Evolutionary conservation across 805 yeast genomes (phyloP), one percentile per base, ranked within the genome.

Genomic region (Kazachstania taianensis): DNA sequence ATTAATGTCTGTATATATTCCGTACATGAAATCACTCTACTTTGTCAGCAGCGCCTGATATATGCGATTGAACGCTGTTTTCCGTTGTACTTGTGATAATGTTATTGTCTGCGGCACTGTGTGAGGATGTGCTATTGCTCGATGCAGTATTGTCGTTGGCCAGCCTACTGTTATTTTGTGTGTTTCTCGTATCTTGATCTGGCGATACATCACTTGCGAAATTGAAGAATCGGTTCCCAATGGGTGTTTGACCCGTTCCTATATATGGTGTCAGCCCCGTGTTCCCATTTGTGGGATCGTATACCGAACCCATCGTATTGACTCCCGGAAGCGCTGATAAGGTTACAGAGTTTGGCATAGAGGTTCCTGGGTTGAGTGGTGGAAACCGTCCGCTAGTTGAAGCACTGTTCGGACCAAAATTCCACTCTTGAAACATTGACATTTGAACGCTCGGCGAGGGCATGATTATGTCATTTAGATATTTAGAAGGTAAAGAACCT

Each of bases 401-500:
- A 8, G 45, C 49, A 27, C 43, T 40, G 13, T 37, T 37, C 3
- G 43, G 43, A 4, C 42, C 44, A 25, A 50, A 31, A 7, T 51
- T 42, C 61, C 61, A 56, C 41, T 56, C 61, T 24, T 51, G 59
- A 34, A 56, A 56, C 58, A 55, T 50, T 4, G 56, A 42, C 37
- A 51, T 49, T 1, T 55, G 44, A 1, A 48, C 46, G 20, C 38
- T 49, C 18, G 61, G 61, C 10, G 61, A 56, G 9, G 55, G 53
- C 18, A 51, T 52, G 45, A 54, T 49, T 26, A 54, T 41, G 35
- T 56, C 63, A 31, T 55, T 57, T 19, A 54, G 57, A 38, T 54
- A 59, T 31, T 57, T 56, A 2, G 61, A 55, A 8, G 55, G 59
- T 29, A 50, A 36, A 9, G 53, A 44, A 3, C 57, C 59, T 4